phyloP scores from a whole-genome alignment of 2,329 filamentous ascomycete species.

The Mycosphaerella sp. region DNA sequence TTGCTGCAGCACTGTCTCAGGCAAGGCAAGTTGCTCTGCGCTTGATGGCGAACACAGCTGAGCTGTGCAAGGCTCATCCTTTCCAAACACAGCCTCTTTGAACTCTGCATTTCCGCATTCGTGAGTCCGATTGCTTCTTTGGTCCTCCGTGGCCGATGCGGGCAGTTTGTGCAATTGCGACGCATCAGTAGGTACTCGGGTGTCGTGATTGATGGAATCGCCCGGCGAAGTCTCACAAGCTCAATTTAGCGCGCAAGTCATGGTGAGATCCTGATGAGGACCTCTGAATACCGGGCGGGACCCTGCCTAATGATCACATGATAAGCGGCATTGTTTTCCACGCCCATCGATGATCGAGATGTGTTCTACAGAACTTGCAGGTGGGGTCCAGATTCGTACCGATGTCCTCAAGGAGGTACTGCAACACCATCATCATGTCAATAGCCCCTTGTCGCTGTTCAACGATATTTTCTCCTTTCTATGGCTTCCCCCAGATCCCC shows the following conservation, averaged over 20 bases:
- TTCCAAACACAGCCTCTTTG: not conserved
- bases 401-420: not conserved
- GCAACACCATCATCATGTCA: not conserved
- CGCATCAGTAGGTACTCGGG: not conserved
- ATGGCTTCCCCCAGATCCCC: not conserved
- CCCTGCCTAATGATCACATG: not conserved
- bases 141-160: not conserved
- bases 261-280: not conserved
- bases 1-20: conserved; percentile 2
- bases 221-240: not conserved
- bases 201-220: not conserved
- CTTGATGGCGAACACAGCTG: not conserved
- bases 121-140: not conserved
- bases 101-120: not conserved
- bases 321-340: too few relatives aligned
- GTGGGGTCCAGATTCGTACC: too few relatives aligned
- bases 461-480: not conserved
- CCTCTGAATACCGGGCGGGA: not conserved
- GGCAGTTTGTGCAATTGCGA: not conserved
- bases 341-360: too few relatives aligned
- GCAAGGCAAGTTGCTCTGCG: not conserved
- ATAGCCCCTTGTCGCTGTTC: not conserved
- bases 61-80: not conserved
- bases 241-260: not conserved
- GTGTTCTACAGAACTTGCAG: too few relatives aligned